Evolutionary conservation across 2,329 filamentous ascomycete species (phyloP).

Genomic region (Hymenoscyphus fructigenus): DNA sequence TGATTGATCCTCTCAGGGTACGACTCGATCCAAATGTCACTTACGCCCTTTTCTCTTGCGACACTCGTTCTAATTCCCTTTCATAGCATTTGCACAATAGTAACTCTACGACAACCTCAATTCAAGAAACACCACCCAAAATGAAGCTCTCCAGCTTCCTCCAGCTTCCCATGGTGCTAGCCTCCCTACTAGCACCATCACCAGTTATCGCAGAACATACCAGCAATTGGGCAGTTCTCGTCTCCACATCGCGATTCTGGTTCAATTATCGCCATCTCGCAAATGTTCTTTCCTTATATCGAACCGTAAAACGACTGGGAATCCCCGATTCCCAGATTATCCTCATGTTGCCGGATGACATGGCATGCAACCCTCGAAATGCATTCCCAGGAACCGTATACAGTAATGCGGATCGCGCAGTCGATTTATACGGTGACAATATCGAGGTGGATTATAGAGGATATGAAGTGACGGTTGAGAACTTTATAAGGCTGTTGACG

Average conservation of each 20-base stretch:
- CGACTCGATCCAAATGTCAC: not conserved
- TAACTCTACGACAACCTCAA: not conserved
- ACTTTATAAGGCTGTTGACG: conserved; percentile 93
- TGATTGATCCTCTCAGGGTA: not conserved
- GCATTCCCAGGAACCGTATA: conserved; percentile 97
- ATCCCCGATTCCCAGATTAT: conserved; percentile 99
- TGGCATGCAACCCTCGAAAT: conserved; percentile 98
- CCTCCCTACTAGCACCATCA: conserved; percentile 46
- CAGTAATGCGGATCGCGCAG: conserved; percentile 92
- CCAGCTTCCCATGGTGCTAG: conserved; percentile 45
- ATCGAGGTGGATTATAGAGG: conserved; percentile 98
- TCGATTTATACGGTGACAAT: conserved; percentile 96
- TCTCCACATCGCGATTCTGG: conserved; percentile 98
- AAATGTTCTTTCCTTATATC: conserved; percentile 95
- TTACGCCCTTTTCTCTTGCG: not conserved
- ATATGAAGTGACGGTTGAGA: conserved; percentile 98
- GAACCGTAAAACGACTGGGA: conserved; percentile 94
- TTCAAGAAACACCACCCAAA: conserved; percentile 8
- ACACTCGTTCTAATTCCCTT: not conserved
- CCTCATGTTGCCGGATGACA: conserved; percentile 99
- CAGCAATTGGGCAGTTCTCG: conserved; percentile 98
- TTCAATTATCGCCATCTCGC: conserved; percentile 99
- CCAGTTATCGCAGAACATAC: conserved; percentile 70
- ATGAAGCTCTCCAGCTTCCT: conserved; percentile 53
- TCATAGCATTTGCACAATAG: not conserved